Conservation (phyloP, 768 basidiomycete species). For the Termitomyces sp. region DNA sequence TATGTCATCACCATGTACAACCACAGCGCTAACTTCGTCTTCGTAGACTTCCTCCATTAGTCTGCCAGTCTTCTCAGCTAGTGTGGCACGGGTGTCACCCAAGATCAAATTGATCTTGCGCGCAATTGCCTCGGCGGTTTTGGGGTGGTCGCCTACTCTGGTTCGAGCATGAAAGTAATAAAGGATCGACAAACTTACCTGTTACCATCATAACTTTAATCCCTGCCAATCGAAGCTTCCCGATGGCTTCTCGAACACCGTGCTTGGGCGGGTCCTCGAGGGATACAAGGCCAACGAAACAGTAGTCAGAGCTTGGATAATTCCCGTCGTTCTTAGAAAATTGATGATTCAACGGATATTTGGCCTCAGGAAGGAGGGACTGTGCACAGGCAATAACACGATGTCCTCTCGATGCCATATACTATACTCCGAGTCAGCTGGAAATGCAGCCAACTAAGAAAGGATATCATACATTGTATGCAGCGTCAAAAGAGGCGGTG, state of each 20-base stretch:
- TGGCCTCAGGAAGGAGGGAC: slow-evolving; percentile 40
- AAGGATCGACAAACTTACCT: slow-evolving; percentile 26
- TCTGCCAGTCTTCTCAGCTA: slow-evolving; percentile 50
- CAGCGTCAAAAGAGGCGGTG: slow-evolving; percentile 45
- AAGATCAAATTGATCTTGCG: slow-evolving; percentile 67
- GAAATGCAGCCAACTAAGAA: not conserved
- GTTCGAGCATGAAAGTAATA: not conserved
- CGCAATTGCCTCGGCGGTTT: slow-evolving; percentile 70
- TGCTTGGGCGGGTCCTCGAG: slow-evolving; percentile 70
- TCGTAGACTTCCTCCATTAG: slow-evolving; percentile 56
- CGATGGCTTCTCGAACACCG: slow-evolving; percentile 67
- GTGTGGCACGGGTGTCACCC: slow-evolving; percentile 58
- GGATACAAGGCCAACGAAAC: slow-evolving; percentile 61
- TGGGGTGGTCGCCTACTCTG: slow-evolving; percentile 55
- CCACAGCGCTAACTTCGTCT: slow-evolving; percentile 61
- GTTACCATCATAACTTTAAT: slow-evolving; percentile 80
- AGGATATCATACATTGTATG: slow-evolving; percentile 45
- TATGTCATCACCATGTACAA: slow-evolving; percentile 65
- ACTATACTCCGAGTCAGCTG: slow-evolving; percentile 28
- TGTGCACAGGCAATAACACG: slow-evolving; percentile 73
- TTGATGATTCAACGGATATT: slow-evolving; percentile 38
- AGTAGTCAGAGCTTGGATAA: slow-evolving; percentile 52
- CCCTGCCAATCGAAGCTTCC: slow-evolving; percentile 62
- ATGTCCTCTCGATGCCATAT: slow-evolving; percentile 74
- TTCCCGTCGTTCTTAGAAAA: slow-evolving; percentile 52